These are phyloP conservation scores for Ceraceosorus guamensis DNA, from an alignment of 1,284 basidiomycete genomes.

Conservation along the genomic window DNA sequence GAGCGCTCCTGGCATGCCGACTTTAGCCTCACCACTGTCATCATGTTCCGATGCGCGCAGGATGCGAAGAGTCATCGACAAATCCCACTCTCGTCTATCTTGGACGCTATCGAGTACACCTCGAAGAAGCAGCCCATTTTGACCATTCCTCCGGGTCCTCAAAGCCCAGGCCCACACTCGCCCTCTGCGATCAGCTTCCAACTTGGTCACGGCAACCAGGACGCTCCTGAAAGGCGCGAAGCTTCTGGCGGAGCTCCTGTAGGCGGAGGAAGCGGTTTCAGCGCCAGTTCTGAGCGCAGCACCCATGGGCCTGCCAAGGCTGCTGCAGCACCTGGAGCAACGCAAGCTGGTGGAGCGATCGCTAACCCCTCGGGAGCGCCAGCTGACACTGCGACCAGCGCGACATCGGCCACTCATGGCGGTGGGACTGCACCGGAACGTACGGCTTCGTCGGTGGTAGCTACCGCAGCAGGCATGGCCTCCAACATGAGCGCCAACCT, in stretches of 20 bases:
- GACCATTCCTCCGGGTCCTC: neutral
- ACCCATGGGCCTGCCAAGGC: too few relatives aligned
- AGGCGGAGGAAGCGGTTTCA: neutral
- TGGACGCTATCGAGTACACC: slow-evolving; percentile 81
- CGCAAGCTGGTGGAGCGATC: too few relatives aligned
- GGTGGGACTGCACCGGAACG: slow-evolving; percentile 18
- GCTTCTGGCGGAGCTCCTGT: too few relatives aligned
- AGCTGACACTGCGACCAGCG: slow-evolving; percentile 9
- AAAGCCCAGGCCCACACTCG: neutral
- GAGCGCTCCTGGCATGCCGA: too few relatives aligned
- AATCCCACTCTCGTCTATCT: slow-evolving; percentile 73
- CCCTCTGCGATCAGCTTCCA: neutral
- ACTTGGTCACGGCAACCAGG: too few relatives aligned
- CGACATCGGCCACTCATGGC: too few relatives aligned
- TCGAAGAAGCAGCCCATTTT: slow-evolving; percentile 11
- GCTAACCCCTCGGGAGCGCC: slow-evolving; percentile 5
- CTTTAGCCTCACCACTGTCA: too few relatives aligned
- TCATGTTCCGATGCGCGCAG: neutral
- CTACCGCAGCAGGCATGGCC: slow-evolving; percentile 22
- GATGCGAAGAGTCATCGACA: slow-evolving; percentile 74
- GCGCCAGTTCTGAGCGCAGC: neutral
- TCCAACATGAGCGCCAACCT: slow-evolving; percentile 22
- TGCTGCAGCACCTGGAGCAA: neutral
- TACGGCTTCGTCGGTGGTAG: slow-evolving; percentile 28
- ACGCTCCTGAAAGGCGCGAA: too few relatives aligned